These are phyloP conservation scores for Phytophthora chlamydospora DNA, from an alignment of 352 stramenopile genomes.

Conservation along the genomic window DNA sequence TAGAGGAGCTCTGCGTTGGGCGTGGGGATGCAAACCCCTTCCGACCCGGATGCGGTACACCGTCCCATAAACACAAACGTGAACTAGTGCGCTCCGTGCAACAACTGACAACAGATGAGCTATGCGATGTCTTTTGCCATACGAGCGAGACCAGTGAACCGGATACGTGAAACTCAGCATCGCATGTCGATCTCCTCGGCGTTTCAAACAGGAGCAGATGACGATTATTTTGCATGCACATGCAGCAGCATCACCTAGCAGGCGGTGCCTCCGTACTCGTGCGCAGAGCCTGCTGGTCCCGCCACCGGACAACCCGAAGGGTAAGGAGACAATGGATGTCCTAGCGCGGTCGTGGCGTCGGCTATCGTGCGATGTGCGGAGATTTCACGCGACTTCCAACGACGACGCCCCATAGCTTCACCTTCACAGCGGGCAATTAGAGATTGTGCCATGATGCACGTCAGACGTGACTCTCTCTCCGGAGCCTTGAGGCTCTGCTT, in stretches of 20 bases:
- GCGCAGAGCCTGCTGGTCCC: constrained; percentile 5
- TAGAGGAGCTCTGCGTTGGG: too few species aligned
- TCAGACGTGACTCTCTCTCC: constrained; percentile 22
- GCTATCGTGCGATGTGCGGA: constrained; percentile 24
- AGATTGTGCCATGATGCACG: constrained; percentile 20
- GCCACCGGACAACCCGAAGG: constrained; percentile 16
- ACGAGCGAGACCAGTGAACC: too few species aligned
- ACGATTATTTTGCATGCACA: constrained; percentile 25
- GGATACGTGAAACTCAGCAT: too few species aligned
- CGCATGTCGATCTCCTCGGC: too few species aligned
- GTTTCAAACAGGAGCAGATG: neutral
- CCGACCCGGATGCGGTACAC: too few species aligned
- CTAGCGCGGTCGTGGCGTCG: constrained; percentile 20
- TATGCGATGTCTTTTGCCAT: too few species aligned
- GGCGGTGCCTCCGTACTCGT: constrained; percentile 24
- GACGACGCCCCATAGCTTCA: constrained; percentile 10
- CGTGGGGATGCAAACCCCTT: too few species aligned
- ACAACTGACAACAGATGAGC: too few species aligned
- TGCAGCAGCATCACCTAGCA: constrained; percentile 21
- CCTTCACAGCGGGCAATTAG: constrained; percentile 16
- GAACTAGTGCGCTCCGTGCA: too few species aligned
- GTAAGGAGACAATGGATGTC: constrained; percentile 26
- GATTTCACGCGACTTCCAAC: constrained; percentile 12
- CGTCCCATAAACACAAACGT: too few species aligned
- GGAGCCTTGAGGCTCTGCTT: constrained; percentile 1